Conservation (phyloP, 768 basidiomycete genomes). For the Xerocomellus chrysenteron region DNA sequence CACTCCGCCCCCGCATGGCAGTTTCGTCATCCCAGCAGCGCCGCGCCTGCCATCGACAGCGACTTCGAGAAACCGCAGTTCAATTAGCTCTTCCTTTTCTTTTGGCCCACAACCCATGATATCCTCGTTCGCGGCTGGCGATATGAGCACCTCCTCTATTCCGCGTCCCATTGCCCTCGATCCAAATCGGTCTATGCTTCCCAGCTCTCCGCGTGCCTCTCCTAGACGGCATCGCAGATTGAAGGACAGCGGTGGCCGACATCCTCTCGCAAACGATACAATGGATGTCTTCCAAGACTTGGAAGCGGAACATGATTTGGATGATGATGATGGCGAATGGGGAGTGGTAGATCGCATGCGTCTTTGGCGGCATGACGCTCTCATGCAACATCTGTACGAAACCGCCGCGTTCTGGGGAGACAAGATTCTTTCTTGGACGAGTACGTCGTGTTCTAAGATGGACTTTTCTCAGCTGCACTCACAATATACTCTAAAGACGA, state of each 20-base stretch:
- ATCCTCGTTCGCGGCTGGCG: slow-evolving; percentile 65
- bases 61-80: slow-evolving; percentile 58
- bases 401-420: slow-evolving; percentile 99
- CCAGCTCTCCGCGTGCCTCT: slow-evolving; percentile 71
- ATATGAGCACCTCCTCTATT: slow-evolving; percentile 59
- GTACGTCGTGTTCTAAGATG: slow-evolving; percentile 47
- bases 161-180: slow-evolving; percentile 62
- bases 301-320: slow-evolving; percentile 56
- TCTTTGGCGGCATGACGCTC: slow-evolving; percentile 94
- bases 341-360: slow-evolving; percentile 93
- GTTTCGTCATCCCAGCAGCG: slow-evolving; percentile 45
- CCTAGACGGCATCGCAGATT: slow-evolving; percentile 54
- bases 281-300: slow-evolving; percentile 72
- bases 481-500: slow-evolving; percentile 55
- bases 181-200: slow-evolving; percentile 77
- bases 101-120: slow-evolving; percentile 78
- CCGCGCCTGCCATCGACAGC: slow-evolving; percentile 55
- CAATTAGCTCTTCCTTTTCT: slow-evolving; percentile 79
- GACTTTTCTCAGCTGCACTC: slow-evolving; percentile 6
- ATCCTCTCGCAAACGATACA: slow-evolving; percentile 78
- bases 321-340: slow-evolving; percentile 66
- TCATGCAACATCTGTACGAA: slow-evolving; percentile 97
- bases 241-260: slow-evolving; percentile 55
- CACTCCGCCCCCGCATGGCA: slow-evolving; percentile 50
- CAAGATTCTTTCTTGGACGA: slow-evolving; percentile 94